Evolutionary conservation across 139 green algal genomes (phyloP), one percentile per base, ranked within the genome.

Genomic region (Diplosphaera chodatii): DNA sequence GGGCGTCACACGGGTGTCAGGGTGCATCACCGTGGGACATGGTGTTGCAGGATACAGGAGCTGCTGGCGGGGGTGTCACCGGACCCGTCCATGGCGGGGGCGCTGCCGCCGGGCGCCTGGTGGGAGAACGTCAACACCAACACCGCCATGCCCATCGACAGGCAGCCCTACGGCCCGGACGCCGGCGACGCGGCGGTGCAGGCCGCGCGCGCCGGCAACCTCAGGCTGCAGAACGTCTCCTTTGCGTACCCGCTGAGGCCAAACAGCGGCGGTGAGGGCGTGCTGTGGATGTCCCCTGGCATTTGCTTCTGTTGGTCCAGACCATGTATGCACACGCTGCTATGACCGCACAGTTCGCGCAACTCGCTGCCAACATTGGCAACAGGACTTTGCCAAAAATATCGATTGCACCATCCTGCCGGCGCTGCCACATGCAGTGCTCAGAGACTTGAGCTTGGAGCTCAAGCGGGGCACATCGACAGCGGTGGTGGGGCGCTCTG

Each of bases 21-120:
- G n/a, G n/a, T n/a, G n/a, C n/a, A n/a, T n/a, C n/a, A n/a, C n/a
- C n/a, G 48, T 59, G 22, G 48, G 22, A 20, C 30, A 27, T 32
- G 13, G 1, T 34, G 55, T 1, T 66, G 27, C 75, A 80, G 84
- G 67, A 77, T 94, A 41, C 88, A 80, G 1, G 68, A 76, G 22
- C 62, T 86, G 32, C 67, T 93, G 55, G 74, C 77, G 22, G 72
- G 76, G 64, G 66, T 76, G 0, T 76, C 89, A 25, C 82, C 82
- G 0, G 90, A 96, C 66, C 81, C 88, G 23, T 89, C 84, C 3
- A 93, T 96, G 89, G 86, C 84, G 27, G 81, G 77, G 3, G 83
- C 87, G n/a, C 83, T 96, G 71, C 86, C 89, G 28, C 91, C 88
- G 10, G 90, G 88, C 13, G 88, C 87, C 3, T 93, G 86, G 88